Base-by-base conservation (phyloP, 1,139 yeast genomes). In the Yamadazyma siamensis region DNA sequence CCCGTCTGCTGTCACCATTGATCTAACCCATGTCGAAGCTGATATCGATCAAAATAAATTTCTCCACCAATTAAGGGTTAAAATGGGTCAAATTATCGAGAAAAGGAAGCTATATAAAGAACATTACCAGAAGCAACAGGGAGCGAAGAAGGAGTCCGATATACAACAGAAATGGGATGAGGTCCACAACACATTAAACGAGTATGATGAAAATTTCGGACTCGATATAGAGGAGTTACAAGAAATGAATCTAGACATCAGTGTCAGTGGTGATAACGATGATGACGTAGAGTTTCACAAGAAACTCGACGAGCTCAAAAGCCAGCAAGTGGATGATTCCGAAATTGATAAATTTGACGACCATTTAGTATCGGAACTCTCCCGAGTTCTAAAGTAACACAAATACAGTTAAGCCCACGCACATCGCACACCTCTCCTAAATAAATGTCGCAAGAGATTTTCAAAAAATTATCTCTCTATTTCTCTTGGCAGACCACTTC, bases 141-240 rank as follows among this genome's bases (percentile, higher is more conserved):
- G n/a, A n/a, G 1, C 39, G 59, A 2, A 55, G 60, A 25, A 54
- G 54, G 6, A 59, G 50, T 16, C 16, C 15, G 30, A 31, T 17
- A 55, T 85, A 2, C 63, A 67, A 38, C 50, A 66, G 25, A 62
- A 62, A 40, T 75, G 82, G 83, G 65, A 70, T 21, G 50, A 59
- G 14, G 54, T 73, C 15, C 70, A 71, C 36, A 53, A 65, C 2
- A 53, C 68, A 8, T 61, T 75, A 17, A 59, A 73, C 12, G 61
- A 70, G 21, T 65, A 63, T 13, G 60, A 68, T 12, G 51, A 51
- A 16, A 46, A 73, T 23, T 71, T 81, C 42, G 94, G 94, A 0
- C 45, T 83, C 4, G 66, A 71, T 33, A 67, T 62, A 11, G 73
- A 71, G 12, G 89, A 82, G 38, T 42, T 80, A 24, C 67, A 71